Evolutionary conservation across 2,329 filamentous ascomycete genomes (phyloP), one percentile per base, ranked within the genome.

Genomic region (Trichoderma cornu-damae): DNA sequence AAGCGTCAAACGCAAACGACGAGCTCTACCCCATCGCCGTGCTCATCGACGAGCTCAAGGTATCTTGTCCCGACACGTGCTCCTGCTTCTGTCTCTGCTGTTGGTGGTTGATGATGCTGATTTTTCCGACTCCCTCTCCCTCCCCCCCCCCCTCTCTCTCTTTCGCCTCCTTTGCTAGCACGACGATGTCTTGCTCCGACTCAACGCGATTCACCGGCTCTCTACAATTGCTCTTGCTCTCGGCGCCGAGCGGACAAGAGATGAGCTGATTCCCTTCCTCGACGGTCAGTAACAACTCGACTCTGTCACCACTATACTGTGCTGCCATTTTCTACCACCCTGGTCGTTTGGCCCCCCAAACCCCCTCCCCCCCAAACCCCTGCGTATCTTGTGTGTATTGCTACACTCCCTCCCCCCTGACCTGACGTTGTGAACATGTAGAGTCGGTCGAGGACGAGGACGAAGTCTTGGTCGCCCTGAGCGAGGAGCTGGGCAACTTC

Each of bases 1-100:
- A 96, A 79, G 88, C 87, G 77, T 83, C 87, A 75, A 89, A 87
- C 77, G 86, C 93, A 80, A 95, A 88, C 75, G 94, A 99, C 79
- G 95, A 97, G 86, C 91, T 99, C 70, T 99, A 97, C 77, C 94
- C 94, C 74, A 99, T 99, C 81, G 94, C 95, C 72, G 94, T 99
- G 67, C 87, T 99, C 77, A 99, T 99, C 77, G 94, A 99, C 76
- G 94, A 99, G 84, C 83, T 99, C 71, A 99, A 96, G 90, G 92
- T 96, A 84, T 69, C 75, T 69, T 64, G 26, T 16, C 49, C 37
- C 26, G 9, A 16, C 28, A 61, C 65, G 60, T 66, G 18, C 14
- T 12, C 34, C 47, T 35, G 4, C 55, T 28, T 12, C 48, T 20
- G 7, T 51, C 14, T 38, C 20, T 40, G 26, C 30, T 38, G 35